phyloP scores from a whole-genome alignment of 2,329 filamentous ascomycete genomes.

The Decorospora gaudefroyi region DNA sequence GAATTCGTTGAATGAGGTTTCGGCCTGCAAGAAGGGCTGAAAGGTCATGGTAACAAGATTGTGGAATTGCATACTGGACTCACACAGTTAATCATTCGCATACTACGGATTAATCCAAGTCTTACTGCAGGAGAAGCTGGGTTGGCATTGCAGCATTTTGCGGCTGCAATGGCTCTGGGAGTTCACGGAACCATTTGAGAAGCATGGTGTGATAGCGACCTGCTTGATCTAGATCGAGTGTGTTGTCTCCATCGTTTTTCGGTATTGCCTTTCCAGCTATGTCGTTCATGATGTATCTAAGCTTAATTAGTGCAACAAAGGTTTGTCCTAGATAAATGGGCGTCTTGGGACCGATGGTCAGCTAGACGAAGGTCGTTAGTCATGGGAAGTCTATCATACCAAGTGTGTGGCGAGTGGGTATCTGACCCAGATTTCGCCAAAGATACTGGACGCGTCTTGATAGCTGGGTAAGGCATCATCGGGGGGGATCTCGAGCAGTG shows the following conservation, averaged over 20 bases:
- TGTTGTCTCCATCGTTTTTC: background rate
- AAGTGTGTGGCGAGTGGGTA: slow-evolving; percentile 2
- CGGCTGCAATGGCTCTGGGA: slow-evolving; percentile 4
- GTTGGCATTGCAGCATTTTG: slow-evolving; percentile 6
- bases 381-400: too few species aligned
- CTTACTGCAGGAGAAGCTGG: slow-evolving; percentile 13
- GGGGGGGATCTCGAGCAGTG: slow-evolving; percentile 2
- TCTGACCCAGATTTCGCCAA: slow-evolving; percentile 10
- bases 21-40: background rate
- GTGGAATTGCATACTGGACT: slow-evolving; percentile 9
- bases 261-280: slow-evolving; percentile 6
- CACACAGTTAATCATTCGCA: slow-evolving; percentile 1
- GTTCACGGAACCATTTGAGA: slow-evolving; percentile 4
- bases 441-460: background rate
- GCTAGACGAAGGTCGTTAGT: too few species aligned
- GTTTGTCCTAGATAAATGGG: slow-evolving; percentile 6
- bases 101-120: background rate
- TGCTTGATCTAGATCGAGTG: slow-evolving; percentile 3
- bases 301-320: slow-evolving; percentile 6
- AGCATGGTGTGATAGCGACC: slow-evolving; percentile 1
- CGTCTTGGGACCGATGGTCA: slow-evolving; percentile 1
- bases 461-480: background rate
- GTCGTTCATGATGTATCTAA: slow-evolving; percentile 9
- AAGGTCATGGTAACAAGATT: slow-evolving; percentile 12
- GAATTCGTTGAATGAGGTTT: background rate